Conservation (phyloP, 176 grass and related monocot genomes). For the Luzula sylvatica region DNA sequence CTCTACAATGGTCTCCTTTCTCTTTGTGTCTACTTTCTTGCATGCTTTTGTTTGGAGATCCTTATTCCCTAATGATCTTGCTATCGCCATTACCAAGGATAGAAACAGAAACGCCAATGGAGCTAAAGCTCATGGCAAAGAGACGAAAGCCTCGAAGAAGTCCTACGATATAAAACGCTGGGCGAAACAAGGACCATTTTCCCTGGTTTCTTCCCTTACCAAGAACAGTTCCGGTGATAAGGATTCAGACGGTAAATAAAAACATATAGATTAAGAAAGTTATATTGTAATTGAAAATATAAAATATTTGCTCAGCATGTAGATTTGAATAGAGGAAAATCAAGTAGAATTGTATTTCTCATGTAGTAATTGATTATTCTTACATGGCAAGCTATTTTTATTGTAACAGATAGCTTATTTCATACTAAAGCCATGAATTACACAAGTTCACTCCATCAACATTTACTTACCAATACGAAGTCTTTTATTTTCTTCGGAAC, state of each 20-base stretch:
- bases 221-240: conserved; percentile 57
- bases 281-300: no score
- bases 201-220: conserved; percentile 71
- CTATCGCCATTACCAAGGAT: conserved; percentile 90
- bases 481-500: conserved; percentile 10
- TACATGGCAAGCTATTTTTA: no score
- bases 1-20: conserved; percentile 81
- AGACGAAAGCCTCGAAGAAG: conserved; percentile 49
- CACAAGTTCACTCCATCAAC: not conserved
- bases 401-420: no score
- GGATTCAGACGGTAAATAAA: conserved; percentile 46
- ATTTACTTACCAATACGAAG: conserved; percentile 46
- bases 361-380: not conserved
- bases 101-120: conserved; percentile 15
- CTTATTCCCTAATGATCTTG: conserved; percentile 93
- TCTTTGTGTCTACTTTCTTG: conserved; percentile 75
- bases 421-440: no score
- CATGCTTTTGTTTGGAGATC: conserved; percentile 78
- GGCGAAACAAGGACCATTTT: conserved; percentile 78
- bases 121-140: conserved; percentile 25
- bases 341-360: not conserved
- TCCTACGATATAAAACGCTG: conserved; percentile 64
- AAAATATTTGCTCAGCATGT: not conserved
- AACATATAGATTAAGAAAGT: not conserved
- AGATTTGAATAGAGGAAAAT: not conserved